These are phyloP conservation scores for Zygoascus bituminiphila DNA, from an alignment of 805 yeast species.

Conservation along the genomic window DNA sequence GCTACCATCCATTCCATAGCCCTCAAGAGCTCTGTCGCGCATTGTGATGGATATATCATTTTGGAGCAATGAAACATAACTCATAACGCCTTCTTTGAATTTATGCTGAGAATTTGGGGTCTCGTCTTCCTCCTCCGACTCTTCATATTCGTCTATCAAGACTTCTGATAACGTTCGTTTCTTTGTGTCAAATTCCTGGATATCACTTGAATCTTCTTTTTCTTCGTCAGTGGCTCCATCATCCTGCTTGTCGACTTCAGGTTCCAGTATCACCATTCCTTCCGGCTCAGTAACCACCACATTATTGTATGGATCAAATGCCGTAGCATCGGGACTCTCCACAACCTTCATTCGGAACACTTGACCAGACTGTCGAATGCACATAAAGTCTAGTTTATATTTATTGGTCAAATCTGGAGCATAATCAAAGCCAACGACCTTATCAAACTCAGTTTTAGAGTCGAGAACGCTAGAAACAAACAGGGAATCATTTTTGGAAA, in stretches of 20 bases:
- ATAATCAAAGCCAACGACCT: slow-evolving; percentile 81
- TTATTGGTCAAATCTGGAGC: slow-evolving; percentile 43
- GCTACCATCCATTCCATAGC: slow-evolving; percentile 64
- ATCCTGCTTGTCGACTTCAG: not conserved
- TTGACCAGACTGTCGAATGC: slow-evolving; percentile 88
- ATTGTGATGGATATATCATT: slow-evolving; percentile 72
- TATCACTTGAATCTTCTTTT: not conserved
- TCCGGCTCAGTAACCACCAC: slow-evolving; percentile 21
- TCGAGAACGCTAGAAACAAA: slow-evolving; percentile 75
- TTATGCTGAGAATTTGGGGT: slow-evolving; percentile 2
- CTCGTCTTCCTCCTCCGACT: slow-evolving; percentile 15
- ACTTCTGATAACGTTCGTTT: slow-evolving; percentile 1
- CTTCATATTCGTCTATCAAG: slow-evolving; percentile 12
- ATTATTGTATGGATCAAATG: slow-evolving; percentile 50
- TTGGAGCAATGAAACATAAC: slow-evolving; percentile 38
- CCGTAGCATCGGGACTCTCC: slow-evolving; percentile 55
- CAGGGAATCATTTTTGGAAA: slow-evolving; percentile 38
- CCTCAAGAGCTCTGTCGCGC: slow-evolving; percentile 58
- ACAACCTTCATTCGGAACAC: slow-evolving; percentile 69
- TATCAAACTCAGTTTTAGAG: slow-evolving; percentile 64
- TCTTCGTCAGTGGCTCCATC: not conserved
- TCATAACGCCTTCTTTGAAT: slow-evolving; percentile 12
- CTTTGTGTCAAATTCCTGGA: not conserved
- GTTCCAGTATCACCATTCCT: slow-evolving; percentile 11
- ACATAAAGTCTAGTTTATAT: slow-evolving; percentile 60